A percentile compares a stretch with the other conserved stretches of the same genome.
These are phyloP conservation scores for Serendipita vermifera DNA, from an alignment of 768 basidiomycete species.

Conservation along the genomic window DNA sequence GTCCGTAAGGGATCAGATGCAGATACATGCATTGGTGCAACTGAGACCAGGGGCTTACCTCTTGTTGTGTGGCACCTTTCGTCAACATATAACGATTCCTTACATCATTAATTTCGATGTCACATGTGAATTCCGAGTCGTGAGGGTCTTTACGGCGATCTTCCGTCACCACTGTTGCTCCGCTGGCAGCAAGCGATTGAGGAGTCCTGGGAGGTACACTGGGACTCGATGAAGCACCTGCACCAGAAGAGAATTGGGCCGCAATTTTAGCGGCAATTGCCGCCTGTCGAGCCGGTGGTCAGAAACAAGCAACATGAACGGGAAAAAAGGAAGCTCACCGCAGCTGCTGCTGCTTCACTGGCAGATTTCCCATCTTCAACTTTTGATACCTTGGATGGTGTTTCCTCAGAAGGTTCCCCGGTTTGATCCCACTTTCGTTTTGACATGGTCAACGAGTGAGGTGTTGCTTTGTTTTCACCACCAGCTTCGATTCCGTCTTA, in stretches of 20 bases:
- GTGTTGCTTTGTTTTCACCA: no score
- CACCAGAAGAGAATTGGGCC: conserved; percentile 55
- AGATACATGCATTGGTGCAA: neutral
- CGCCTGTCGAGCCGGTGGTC: conserved; percentile 24
- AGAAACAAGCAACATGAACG: neutral
- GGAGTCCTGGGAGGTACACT: neutral
- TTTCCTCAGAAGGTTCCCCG: conserved; percentile 37
- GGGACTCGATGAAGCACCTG: conserved; percentile 10
- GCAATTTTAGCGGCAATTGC: conserved; percentile 94
- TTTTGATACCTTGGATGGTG: conserved; percentile 30
- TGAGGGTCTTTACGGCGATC: conserved; percentile 42
- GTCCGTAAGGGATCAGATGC: neutral
- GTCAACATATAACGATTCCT: conserved; percentile 91
- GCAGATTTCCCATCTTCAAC: conserved; percentile 30
- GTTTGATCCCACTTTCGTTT: conserved; percentile 74
- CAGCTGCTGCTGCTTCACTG: conserved; percentile 54
- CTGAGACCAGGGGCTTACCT: conserved; percentile 47
- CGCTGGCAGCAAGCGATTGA: conserved; percentile 23
- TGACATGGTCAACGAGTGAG: conserved; percentile 22
- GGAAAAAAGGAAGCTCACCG: conserved; percentile 19
- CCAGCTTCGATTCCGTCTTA: no score
- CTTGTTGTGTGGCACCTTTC: conserved; percentile 80
- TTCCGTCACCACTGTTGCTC: conserved; percentile 31
- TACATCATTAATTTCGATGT: conserved; percentile 95
- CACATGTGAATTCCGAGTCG: conserved; percentile 71